A percentile compares a stretch with the other conserved stretches of the same genome.
phyloP scores from a whole-genome alignment of 441 rosid species.

The Kokia cookei region DNA sequence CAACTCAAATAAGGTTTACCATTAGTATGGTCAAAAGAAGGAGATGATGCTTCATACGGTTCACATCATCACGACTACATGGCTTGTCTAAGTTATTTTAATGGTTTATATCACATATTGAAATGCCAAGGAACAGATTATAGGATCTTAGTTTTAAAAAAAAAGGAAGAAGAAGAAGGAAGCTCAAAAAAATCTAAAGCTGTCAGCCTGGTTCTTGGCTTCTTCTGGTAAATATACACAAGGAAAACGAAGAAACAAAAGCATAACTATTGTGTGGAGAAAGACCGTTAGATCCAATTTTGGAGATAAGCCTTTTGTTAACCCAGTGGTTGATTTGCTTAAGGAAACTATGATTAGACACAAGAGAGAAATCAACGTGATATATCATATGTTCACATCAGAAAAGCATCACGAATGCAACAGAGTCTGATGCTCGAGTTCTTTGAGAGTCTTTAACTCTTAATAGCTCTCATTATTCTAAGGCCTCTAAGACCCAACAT shows the following conservation, averaged over 20 bases:
- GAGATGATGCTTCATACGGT: neutral
- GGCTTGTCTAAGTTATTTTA: neutral
- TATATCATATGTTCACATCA: neutral
- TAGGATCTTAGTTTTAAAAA: neutral
- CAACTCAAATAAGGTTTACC: neutral
- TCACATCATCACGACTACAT: neutral
- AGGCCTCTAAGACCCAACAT: neutral
- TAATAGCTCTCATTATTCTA: neutral
- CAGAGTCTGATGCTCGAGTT: neutral
- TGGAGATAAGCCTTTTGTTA: neutral
- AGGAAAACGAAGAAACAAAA: neutral
- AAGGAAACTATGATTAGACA: neutral
- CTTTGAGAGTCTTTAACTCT: neutral
- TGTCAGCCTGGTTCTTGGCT: neutral
- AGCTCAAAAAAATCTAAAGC: neutral
- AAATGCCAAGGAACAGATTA: neutral
- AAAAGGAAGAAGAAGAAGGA: neutral
- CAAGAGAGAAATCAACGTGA: neutral
- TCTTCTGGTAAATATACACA: neutral
- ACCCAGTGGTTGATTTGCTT: neutral
- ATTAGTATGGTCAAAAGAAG: neutral
- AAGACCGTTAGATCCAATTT: neutral
- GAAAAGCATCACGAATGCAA: neutral
- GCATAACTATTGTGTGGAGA: neutral
- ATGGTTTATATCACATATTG: neutral